phyloP scores from a whole-genome alignment of 73 alveolate species.

The Halteria grandinella region DNA sequence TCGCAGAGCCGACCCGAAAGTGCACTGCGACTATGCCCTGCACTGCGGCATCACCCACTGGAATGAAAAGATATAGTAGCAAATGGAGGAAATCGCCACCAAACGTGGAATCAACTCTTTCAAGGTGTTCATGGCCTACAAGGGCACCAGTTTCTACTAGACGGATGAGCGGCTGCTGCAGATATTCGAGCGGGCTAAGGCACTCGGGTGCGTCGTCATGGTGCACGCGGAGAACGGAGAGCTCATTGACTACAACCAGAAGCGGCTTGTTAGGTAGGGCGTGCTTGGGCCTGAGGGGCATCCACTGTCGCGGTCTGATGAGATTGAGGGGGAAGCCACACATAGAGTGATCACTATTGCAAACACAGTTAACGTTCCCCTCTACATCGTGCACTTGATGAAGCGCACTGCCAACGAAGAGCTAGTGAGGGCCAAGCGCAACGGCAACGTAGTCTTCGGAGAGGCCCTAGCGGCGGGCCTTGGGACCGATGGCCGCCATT shows the following conservation, averaged over 20 bases:
- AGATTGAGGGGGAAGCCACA: conserved; percentile 70
- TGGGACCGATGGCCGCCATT: conserved; percentile 58
- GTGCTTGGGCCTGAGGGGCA: conserved; percentile 76
- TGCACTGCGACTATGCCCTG: conserved; percentile 62
- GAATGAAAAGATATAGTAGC: conserved; percentile 59
- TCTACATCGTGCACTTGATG: conserved; percentile 73
- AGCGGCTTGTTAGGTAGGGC: conserved; percentile 44
- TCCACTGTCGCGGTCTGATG: conserved; percentile 49
- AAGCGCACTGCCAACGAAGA: conserved; percentile 66
- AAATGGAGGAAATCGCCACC: conserved; percentile 61
- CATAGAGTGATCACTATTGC: conserved; percentile 67
- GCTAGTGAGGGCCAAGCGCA: conserved; percentile 62
- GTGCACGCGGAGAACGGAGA: conserved; percentile 79
- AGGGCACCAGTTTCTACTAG: conserved; percentile 56
- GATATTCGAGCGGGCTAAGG: conserved; percentile 59
- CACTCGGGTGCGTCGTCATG: conserved; percentile 66
- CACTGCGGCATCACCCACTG: conserved; percentile 71
- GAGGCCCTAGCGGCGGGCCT: conserved; percentile 70
- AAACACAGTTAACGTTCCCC: conserved; percentile 61
- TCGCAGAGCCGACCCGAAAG: conserved; percentile 61
- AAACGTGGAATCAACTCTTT: conserved; percentile 57
- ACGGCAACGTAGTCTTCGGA: conserved; percentile 65
- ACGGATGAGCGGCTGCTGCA: conserved; percentile 66
- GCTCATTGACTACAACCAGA: conserved; percentile 32
- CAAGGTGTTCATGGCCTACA: conserved; percentile 69